Evolutionary conservation across 2,329 filamentous ascomycete species (phyloP).

Genomic region (Hymenoscyphus infarciens): DNA sequence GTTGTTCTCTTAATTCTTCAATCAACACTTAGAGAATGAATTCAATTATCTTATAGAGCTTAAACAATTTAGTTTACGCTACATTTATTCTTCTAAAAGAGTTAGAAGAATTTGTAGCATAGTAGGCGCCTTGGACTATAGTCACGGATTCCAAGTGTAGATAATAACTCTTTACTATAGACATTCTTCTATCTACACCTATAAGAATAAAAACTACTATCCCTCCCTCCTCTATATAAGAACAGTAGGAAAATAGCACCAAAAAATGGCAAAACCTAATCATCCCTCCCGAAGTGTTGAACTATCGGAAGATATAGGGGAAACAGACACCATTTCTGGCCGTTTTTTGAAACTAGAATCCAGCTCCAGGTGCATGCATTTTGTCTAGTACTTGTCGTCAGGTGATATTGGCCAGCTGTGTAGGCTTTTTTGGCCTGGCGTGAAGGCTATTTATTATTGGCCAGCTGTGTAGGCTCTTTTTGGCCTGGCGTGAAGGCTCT

Average conservation of each 20-base stretch:
- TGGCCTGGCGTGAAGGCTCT: neutral
- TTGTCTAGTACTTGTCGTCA: neutral
- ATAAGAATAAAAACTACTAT: too few relatives aligned
- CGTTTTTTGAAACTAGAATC: neutral
- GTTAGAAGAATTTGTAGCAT: too few relatives aligned
- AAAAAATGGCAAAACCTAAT: neutral
- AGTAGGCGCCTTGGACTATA: too few relatives aligned
- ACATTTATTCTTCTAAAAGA: too few relatives aligned
- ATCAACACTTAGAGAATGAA: too few relatives aligned
- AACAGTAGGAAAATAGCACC: neutral
- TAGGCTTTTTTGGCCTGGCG: neutral
- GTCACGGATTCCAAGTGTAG: too few relatives aligned
- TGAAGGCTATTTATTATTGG: too few relatives aligned
- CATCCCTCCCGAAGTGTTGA: neutral
- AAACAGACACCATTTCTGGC: neutral
- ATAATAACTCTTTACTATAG: too few relatives aligned
- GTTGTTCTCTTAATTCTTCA: too few relatives aligned
- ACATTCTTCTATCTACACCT: neutral
- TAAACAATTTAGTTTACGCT: too few relatives aligned
- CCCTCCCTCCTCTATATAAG: too few relatives aligned
- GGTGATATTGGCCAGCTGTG: neutral
- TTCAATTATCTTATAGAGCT: too few relatives aligned
- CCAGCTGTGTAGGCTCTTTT: neutral
- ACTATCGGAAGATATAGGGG: neutral
- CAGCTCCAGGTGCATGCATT: neutral